phyloP scores from a whole-genome alignment of 768 basidiomycete species.

The Mycena alexandri region DNA sequence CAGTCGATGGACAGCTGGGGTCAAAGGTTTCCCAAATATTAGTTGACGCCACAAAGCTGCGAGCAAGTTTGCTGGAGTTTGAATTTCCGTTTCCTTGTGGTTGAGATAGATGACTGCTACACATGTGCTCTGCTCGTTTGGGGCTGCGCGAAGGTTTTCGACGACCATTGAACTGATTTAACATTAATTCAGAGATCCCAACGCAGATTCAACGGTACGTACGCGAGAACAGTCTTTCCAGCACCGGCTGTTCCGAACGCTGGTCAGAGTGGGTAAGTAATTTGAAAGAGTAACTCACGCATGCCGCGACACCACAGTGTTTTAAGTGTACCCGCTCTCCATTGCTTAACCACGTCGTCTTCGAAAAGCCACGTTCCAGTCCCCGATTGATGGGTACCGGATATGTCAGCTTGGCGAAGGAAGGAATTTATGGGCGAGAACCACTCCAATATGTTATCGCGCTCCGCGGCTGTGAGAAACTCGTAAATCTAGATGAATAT shows the following conservation, averaged over 20 bases:
- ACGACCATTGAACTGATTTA: conserved; percentile 3
- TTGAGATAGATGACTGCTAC: conserved; percentile 24
- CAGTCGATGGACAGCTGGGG: background rate
- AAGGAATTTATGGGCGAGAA: conserved; percentile 16
- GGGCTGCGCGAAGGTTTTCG: background rate
- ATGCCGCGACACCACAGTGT: conserved; percentile 15
- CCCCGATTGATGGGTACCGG: background rate
- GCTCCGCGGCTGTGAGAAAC: background rate
- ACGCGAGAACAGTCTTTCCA: conserved; percentile 19
- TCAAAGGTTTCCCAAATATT: background rate
- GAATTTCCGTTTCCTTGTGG: conserved; percentile 17
- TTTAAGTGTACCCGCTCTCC: background rate
- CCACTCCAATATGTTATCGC: conserved; percentile 14
- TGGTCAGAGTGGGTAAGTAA: too few species aligned
- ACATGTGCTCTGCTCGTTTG: background rate
- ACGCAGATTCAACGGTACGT: background rate
- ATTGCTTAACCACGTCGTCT: background rate
- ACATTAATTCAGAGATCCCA: background rate
- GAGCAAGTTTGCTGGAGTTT: conserved; percentile 2
- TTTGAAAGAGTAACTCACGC: too few species aligned
- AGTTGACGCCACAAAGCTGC: conserved; percentile 21
- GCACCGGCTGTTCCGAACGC: background rate
- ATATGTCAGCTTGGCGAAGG: conserved; percentile 15
- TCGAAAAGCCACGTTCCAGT: conserved; percentile 15
- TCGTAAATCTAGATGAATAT: background rate